These are phyloP conservation scores for Phytophthora fragariaefolia DNA, from an alignment of 352 stramenopile species.

Conservation along the genomic window DNA sequence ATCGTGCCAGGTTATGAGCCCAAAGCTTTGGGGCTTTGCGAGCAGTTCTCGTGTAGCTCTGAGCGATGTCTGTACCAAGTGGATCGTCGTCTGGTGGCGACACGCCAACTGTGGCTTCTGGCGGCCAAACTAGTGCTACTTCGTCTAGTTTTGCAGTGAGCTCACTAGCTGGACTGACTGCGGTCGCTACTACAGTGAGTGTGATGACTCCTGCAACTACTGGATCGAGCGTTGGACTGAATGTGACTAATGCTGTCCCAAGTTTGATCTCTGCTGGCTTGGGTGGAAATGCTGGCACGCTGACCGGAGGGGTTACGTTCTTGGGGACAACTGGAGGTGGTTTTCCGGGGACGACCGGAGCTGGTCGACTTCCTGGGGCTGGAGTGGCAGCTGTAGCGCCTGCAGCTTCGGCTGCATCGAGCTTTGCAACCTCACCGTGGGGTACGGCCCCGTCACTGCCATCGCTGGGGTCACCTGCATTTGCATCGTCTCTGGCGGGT, in stretches of 20 bases:
- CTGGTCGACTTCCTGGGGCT: neutral
- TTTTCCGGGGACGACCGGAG: neutral
- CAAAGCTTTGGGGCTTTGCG: neutral
- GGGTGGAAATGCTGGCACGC: neutral
- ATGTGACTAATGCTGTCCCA: too few relatives aligned
- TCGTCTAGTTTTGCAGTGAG: too few relatives aligned
- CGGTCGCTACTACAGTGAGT: too few relatives aligned
- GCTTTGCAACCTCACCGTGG: neutral
- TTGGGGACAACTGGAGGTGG: neutral
- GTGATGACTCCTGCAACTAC: too few relatives aligned
- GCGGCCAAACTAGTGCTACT: too few relatives aligned
- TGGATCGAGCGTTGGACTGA: too few relatives aligned
- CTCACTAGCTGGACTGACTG: too few relatives aligned
- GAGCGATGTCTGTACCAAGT: neutral
- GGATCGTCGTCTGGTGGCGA: neutral
- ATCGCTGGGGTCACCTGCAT: neutral
- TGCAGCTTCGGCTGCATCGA: neutral
- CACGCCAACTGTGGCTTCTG: neutral
- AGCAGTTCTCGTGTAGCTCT: neutral
- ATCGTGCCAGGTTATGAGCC: conserved; percentile 1
- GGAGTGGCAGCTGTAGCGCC: neutral
- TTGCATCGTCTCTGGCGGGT: neutral
- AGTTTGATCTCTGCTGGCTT: neutral
- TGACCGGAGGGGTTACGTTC: neutral
- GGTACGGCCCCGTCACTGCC: neutral